A percentile compares a stretch with the other conserved stretches of the same genome.
These are phyloP conservation scores for Ocimum tenuiflorum DNA, from an alignment of 257 asterid genomes.

Conservation along the genomic window DNA sequence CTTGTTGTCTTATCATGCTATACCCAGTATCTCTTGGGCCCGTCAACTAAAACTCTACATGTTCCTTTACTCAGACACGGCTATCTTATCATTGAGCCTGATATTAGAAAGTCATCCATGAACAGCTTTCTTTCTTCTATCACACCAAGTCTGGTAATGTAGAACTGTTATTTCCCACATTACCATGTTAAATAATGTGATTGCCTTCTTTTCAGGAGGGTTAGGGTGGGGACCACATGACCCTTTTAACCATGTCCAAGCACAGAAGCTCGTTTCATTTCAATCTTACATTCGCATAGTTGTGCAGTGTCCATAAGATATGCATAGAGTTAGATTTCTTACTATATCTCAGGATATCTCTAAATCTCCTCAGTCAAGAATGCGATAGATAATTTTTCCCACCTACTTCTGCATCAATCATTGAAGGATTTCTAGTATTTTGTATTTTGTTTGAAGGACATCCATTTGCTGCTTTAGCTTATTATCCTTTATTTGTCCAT, in stretches of 20 bases:
- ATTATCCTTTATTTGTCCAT: slow-evolving; percentile 1
- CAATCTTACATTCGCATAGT: neutral
- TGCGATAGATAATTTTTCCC: neutral
- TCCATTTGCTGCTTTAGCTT: slow-evolving; percentile 8
- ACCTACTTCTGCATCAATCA: neutral
- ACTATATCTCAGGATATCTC: neutral
- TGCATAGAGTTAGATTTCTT: neutral
- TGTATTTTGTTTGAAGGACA: neutral
- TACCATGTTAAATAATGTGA: neutral
- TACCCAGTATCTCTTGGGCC: neutral
- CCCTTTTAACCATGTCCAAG: neutral
- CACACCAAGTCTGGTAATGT: neutral
- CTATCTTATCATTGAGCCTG: neutral
- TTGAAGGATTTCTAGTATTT: neutral
- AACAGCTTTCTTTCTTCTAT: neutral
- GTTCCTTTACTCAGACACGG: neutral
- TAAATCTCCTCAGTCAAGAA: neutral
- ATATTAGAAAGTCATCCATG: neutral
- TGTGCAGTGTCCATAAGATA: neutral
- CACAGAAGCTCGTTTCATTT: neutral
- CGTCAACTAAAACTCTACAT: neutral
- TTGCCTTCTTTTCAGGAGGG: neutral
- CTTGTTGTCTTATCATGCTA: neutral
- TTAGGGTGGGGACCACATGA: neutral
- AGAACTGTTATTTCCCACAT: neutral